Percentiles rank a stretch among this genome's conserved stretches.
Conservation (phyloP, 768 basidiomycete genomes). For the Suillus subaureus region DNA sequence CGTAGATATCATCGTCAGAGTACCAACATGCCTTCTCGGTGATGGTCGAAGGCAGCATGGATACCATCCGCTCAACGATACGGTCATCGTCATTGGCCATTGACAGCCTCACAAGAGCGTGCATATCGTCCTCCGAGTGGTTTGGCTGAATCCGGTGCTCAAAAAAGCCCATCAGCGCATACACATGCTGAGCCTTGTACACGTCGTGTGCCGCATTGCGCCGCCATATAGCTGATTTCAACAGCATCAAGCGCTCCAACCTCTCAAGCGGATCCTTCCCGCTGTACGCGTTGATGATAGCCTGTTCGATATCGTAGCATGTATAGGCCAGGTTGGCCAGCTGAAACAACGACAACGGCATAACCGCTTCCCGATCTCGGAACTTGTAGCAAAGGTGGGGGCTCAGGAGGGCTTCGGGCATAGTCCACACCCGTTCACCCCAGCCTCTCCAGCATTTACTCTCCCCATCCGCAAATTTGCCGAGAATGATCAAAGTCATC, state of each 20-base stretch:
- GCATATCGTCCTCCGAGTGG: slow-evolving; percentile 15
- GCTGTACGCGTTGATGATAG: slow-evolving; percentile 15
- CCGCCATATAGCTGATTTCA: slow-evolving; percentile 22
- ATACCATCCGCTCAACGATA: slow-evolving; percentile 24
- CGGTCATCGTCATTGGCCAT: slow-evolving; percentile 27
- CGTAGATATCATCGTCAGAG: slow-evolving; percentile 19
- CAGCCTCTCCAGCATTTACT: slow-evolving; percentile 18
- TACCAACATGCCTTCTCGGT: slow-evolving; percentile 18
- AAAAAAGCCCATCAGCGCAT: slow-evolving; percentile 26
- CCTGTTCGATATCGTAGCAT: slow-evolving; percentile 11
- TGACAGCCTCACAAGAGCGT: slow-evolving; percentile 19
- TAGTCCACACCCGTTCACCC: slow-evolving; percentile 19
- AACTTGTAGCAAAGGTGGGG: slow-evolving; percentile 7
- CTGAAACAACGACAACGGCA: not conserved
- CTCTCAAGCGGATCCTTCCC: slow-evolving; percentile 16
- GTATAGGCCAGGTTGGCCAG: slow-evolving; percentile 21
- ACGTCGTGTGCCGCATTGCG: slow-evolving; percentile 11
- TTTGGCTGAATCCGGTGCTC: slow-evolving; percentile 21
- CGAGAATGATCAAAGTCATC: slow-evolving; percentile 17
- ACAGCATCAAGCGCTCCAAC: slow-evolving; percentile 17
- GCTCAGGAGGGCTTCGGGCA: slow-evolving; percentile 11
- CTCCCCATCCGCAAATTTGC: slow-evolving; percentile 4
- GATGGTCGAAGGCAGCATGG: slow-evolving; percentile 15
- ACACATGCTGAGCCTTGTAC: slow-evolving; percentile 20
- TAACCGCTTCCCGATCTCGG: slow-evolving; percentile 5